These are phyloP conservation scores for Croton setiger DNA, from an alignment of 441 rosid genomes.

Conservation along the genomic window DNA sequence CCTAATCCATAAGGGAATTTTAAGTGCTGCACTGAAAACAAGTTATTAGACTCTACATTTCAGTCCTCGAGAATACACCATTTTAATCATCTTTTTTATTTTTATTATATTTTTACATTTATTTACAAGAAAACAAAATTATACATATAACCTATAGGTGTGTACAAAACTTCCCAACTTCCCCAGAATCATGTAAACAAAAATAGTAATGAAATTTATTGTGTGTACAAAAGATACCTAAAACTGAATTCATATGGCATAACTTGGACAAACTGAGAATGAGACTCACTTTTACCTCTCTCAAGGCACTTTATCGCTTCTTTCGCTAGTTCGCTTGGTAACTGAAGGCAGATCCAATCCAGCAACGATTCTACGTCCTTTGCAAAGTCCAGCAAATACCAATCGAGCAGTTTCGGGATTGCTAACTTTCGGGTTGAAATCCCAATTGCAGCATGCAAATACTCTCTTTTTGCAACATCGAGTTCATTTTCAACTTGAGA, in stretches of 20 bases:
- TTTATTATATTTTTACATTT: conserved; percentile 5
- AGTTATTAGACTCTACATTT: neutral
- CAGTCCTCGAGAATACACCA: conserved; percentile 3
- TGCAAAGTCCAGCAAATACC: conserved; percentile 87
- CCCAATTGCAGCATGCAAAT: conserved; percentile 75
- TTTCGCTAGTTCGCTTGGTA: conserved; percentile 66
- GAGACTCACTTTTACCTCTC: conserved; percentile 40
- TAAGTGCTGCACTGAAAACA: neutral
- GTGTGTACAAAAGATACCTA: conserved; percentile 57
- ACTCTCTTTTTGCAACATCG: conserved; percentile 71
- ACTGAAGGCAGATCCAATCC: conserved; percentile 84
- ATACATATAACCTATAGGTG: conserved; percentile 20
- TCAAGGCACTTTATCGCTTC: conserved; percentile 68
- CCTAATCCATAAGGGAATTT: neutral
- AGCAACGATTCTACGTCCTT: conserved; percentile 77
- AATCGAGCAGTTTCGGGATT: conserved; percentile 71
- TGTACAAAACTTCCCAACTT: conserved; percentile 29
- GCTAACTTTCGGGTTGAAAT: conserved; percentile 50
- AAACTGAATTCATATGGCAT: conserved; percentile 71
- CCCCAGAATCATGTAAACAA: conserved; percentile 15
- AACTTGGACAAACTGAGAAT: conserved; percentile 48
- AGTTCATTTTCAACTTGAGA: conserved; percentile 59
- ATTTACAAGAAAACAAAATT: conserved; percentile 28
- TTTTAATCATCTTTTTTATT: neutral
- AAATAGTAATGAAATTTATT: conserved; percentile 20